Evolutionary conservation across 306 rosid species (phyloP), one percentile per base, ranked within the genome.

Genomic region (Trifolium fragiferum): DNA sequence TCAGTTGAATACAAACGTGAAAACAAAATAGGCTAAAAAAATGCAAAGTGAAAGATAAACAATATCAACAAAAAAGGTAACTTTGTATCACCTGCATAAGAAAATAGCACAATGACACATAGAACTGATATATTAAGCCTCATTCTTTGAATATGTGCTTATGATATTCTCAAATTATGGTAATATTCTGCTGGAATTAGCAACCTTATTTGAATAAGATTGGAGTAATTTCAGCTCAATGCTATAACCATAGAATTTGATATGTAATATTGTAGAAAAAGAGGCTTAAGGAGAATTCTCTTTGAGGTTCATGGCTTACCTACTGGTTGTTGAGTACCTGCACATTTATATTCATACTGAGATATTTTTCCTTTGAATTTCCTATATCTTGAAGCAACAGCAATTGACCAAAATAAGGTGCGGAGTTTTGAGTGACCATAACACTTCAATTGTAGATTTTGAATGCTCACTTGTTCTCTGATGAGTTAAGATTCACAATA

Each of bases 331-430:
- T 85, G 76, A 77, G 72, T 41, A 68, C 78, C 66, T 78, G 12
- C 46, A 86, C 2, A 66, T 66, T 82, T 60, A 21, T 63, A 72
- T 60, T 59, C 47, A 61, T 30, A 62, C 68, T 21, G 50, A 23
- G 14, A 83, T n/a, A 47, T 41, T 35, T 79, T 66, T 66, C 32
- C 79, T 82, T 80, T 43, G 33, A 32, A 77, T 47, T 86, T 88
- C 55, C 91, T 87, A 82, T 76, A 60, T 70, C 93, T 84, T 91
- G 66, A 93, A 93, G 96, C 87, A 86, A 93, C 78, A 66, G 82
- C 87, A 78, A 78, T 69, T 78, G 73, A 65, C 83, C 78, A 78
- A 50, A 81, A 80, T 49, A 79, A 76, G 83, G 78, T 69, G 80
- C 66, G 74, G 80, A 81, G 3, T 70, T 5, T 18, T 20, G 75